Evolutionary conservation across 176 grass and related monocot genomes (phyloP).

Genomic region (Tuctoria greenei): DNA sequence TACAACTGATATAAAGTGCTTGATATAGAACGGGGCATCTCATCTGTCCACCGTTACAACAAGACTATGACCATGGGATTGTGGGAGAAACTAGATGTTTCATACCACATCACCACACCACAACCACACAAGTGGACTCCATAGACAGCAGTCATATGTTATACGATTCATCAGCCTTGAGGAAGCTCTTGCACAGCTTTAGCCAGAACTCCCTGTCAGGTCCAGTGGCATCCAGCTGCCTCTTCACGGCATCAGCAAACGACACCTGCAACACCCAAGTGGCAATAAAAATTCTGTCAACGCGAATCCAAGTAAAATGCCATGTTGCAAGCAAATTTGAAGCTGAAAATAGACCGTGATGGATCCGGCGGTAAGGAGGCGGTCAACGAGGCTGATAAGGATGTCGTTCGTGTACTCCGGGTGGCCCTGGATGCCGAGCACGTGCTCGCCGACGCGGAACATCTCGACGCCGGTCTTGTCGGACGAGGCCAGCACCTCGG

Average conservation of each 20-base stretch:
- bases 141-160: not conserved
- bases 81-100: not conserved
- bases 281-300: not conserved
- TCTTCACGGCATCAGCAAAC: conserved; percentile 55
- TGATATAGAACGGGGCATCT: not conserved
- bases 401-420: conserved; percentile 92
- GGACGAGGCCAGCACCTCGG: conserved; percentile 70
- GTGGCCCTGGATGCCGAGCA: conserved; percentile 89
- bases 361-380: conserved; percentile 45
- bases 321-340: too few species aligned
- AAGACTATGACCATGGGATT: not conserved
- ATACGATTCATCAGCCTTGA: conserved; percentile 50
- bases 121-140: not conserved
- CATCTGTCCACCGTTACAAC: not conserved
- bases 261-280: conserved; percentile 20
- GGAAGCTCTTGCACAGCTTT: conserved; percentile 78
- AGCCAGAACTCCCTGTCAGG: conserved; percentile 74
- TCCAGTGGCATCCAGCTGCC: conserved; percentile 49
- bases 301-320: too few species aligned
- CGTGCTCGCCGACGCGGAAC: conserved; percentile 60
- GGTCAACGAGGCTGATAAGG: conserved; percentile 66
- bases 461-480: conserved; percentile 72
- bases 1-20: not conserved
- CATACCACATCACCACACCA: not conserved
- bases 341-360: conserved; percentile 15